Conservation (phyloP, 345 rosid genomes). For the Cardamine chenopodiifolia region DNA sequence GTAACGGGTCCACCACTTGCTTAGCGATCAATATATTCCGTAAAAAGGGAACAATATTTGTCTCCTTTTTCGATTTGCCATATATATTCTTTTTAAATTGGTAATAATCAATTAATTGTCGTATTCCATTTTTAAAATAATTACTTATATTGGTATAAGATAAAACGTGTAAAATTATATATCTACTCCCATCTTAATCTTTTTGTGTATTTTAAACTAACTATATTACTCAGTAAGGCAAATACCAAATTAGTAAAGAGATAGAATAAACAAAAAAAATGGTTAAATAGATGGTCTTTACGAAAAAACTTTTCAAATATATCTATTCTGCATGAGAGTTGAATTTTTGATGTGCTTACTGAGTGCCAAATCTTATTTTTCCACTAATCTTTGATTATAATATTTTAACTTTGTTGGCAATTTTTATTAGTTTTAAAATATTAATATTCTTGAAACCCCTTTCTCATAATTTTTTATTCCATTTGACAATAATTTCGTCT, state of each 20-base stretch:
- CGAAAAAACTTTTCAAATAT: not conserved
- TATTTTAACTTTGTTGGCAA: too few relatives aligned
- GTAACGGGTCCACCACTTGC: slow-evolving; percentile 33
- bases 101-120: not conserved
- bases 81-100: not conserved
- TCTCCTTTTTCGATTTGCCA: slow-evolving; percentile 1
- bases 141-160: not conserved
- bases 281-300: not conserved
- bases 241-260: too few relatives aligned
- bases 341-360: not conserved
- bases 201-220: not conserved
- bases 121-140: not conserved
- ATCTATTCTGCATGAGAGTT: not conserved
- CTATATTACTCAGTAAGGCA: not conserved
- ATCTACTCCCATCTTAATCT: slow-evolving; percentile 5
- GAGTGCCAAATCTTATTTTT: not conserved
- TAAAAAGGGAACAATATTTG: not conserved
- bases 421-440: too few relatives aligned
- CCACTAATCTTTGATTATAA: not conserved
- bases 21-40: slow-evolving; percentile 20
- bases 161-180: not conserved
- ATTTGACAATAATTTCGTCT: too few relatives aligned
- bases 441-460: too few relatives aligned
- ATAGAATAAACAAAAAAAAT: too few relatives aligned
- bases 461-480: too few relatives aligned